Evolutionary conservation across 495 filamentous ascomycete genomes (phyloP), one percentile per base, ranked within the genome.

Genomic region (Apodospora peruviana): DNA sequence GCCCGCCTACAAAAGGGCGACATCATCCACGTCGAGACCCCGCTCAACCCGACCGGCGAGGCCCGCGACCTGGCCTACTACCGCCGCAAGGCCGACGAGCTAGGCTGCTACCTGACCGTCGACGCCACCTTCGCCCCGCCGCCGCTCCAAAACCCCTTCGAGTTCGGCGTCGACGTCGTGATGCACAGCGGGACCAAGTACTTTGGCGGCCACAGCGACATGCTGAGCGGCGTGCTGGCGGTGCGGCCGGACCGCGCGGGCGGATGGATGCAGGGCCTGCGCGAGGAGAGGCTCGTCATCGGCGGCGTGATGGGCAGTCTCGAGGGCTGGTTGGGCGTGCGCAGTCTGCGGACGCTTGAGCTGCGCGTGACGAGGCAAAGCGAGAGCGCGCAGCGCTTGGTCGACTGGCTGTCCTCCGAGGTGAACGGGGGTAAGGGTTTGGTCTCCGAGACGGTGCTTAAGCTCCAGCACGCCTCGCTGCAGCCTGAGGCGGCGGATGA

Each of bases 151-250:
- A 88, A 96, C 55, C 93, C 93, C 2, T 94, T 96, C 61, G 39
- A 57, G 27, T 82, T 72, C 58, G 90, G 90, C 48, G 87, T 84
- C 2, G 90, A 96, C 65, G 64, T 88, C 0, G 80, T 96, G 18
- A 85, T 96, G 85, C 93, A 98, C 66, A 82, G 77, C 19, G 93
- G 88, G 11, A 93, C 90, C 8, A 98, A 98, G 74, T 98, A 96
- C 64, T 78, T 98, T 49, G 93, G 93, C 17, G 93, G 93, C 1
- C 93, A 98, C 68, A 86, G 81, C 52, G 93, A 98, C 67, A 70
- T 96, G 67, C 79, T 98, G 0, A 88, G 86, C 56, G 93, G 93
- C 11, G 84, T 95, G 17, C 71, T 96, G 17, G 85, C 80, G 0
- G 79, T 85, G 5, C 67, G 74, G 42, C 69, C 67, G 1, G 59